Conservation (phyloP, 352 stramenopile species). For the Sclerospora graminicola region DNA sequence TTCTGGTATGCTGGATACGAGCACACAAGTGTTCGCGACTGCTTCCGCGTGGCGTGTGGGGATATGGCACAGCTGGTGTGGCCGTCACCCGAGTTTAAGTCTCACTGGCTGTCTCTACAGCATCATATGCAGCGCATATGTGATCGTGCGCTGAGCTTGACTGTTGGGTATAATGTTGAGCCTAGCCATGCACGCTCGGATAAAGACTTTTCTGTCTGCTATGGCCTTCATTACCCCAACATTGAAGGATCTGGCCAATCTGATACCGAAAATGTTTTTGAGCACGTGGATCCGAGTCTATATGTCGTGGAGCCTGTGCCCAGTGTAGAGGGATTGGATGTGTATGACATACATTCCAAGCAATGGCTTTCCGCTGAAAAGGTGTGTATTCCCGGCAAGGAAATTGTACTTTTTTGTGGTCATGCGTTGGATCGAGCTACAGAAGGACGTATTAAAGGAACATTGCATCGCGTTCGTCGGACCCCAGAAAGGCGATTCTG, state of each 20-base stretch:
- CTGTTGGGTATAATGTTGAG: conserved; percentile 31
- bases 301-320: conserved; percentile 49
- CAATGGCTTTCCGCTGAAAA: conserved; percentile 44
- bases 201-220: conserved; percentile 50
- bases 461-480: conserved; percentile 39
- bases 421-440: conserved; percentile 38
- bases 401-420: conserved; percentile 52
- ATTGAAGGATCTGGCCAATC: conserved; percentile 39
- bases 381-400: conserved; percentile 36
- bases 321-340: conserved; percentile 41
- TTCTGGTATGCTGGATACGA: conserved; percentile 63
- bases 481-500: conserved; percentile 33
- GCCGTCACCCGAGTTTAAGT: conserved; percentile 30
- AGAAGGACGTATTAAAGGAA: conserved; percentile 36
- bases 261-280: conserved; percentile 48
- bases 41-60: conserved; percentile 44
- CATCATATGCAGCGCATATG: conserved; percentile 39
- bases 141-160: conserved; percentile 39
- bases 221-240: conserved; percentile 54
- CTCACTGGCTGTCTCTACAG: conserved; percentile 32
- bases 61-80: conserved; percentile 38
- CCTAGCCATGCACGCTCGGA: conserved; percentile 21
- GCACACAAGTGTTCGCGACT: conserved; percentile 44
- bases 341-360: conserved; percentile 40
- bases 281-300: conserved; percentile 51